Evolutionary conservation across 163 green algal species (phyloP), one percentile per base, ranked within the genome.

Genomic region (Picocystis sp.): DNA sequence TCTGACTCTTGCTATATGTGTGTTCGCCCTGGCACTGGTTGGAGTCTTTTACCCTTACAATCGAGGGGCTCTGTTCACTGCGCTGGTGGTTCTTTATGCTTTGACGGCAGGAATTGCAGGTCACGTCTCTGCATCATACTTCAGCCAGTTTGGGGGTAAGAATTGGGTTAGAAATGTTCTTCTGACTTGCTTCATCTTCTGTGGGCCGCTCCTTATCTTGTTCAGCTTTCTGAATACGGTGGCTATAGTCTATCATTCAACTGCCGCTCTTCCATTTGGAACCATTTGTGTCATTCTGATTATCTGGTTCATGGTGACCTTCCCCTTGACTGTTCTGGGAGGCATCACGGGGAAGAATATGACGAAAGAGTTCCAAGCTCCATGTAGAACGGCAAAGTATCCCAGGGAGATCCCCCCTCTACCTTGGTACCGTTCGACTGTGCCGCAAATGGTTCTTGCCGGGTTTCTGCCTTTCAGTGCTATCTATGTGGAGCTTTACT

Each of bases 401-500:
- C 78, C 86, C 0, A 71, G 86, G 12, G 83, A 94, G 61, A 71
- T 94, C 10, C 89, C 89, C 0, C 55, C 73, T 41, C 70, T 96
- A 64, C 83, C 89, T 1, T 98, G 89, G 89, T 98, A 93, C 75
- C 74, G 89, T 17, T 59, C 65, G 24, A 78, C 82, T 9, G 19
- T 86, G 2, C 77, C 82, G 0, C 87, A 96, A 70, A 95, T 96
- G 89, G 14, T 82, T 22, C 93, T 94, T 79, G 89, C 89, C 19
- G 87, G 89, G 42, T 95, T 96, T 74, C 73, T 97, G 68, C 89
- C 89, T 15, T 98, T 98, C 79, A 84, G 62, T 33, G 89, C 89
- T 43, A 97, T 98, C 70, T 98, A 98, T 78, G 95, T 98, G 53
- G 89, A 98, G 86, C 84, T 98, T 14, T 95, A 96, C 75, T 98